A percentile compares a stretch with the other conserved stretches of the same genome.
Evolutionary conservation across 148 eudicot species (phyloP).

Genomic region (Cornus suecica): DNA sequence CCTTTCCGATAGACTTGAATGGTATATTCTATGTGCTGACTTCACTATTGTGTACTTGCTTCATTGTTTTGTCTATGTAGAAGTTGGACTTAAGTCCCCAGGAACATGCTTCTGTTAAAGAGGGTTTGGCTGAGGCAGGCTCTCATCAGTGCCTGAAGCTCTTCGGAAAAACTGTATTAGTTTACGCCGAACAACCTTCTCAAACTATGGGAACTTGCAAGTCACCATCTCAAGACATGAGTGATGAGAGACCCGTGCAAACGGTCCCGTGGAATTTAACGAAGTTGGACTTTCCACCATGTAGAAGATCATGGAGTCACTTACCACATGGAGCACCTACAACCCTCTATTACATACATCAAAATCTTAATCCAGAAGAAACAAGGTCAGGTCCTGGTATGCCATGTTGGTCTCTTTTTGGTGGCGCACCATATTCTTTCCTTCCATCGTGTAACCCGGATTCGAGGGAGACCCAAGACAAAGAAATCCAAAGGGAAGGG

Average conservation of each 20-base stretch:
- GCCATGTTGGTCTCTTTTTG: constrained; percentile 42
- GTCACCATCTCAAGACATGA: constrained; percentile 21
- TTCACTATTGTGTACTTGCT: not conserved
- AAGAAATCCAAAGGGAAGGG: constrained; percentile 37
- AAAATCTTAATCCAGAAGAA: constrained; percentile 22
- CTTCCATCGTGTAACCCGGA: constrained; percentile 17
- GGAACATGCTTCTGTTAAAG: constrained; percentile 28
- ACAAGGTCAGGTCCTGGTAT: constrained; percentile 15
- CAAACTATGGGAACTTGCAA: constrained; percentile 22
- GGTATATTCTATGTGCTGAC: constrained; percentile 1
- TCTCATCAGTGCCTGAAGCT: constrained; percentile 57
- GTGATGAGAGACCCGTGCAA: constrained; percentile 21
- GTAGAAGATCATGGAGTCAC: constrained; percentile 16
- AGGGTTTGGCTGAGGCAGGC: constrained; percentile 26
- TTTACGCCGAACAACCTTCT: constrained; percentile 32
- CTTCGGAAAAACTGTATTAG: constrained; percentile 71
- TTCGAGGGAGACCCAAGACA: constrained; percentile 25
- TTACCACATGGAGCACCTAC: constrained; percentile 13
- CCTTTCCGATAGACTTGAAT: not conserved
- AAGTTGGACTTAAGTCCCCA: constrained; percentile 49
- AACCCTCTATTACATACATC: constrained; percentile 17
- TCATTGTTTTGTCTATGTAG: constrained; percentile 29
- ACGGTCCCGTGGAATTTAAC: constrained; percentile 9
- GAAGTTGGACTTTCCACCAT: not conserved
- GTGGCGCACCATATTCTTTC: constrained; percentile 32